Evolutionary conservation across 805 yeast genomes (phyloP), one percentile per base, ranked within the genome.

Genomic region (Metschnikowia bowlesiae): DNA sequence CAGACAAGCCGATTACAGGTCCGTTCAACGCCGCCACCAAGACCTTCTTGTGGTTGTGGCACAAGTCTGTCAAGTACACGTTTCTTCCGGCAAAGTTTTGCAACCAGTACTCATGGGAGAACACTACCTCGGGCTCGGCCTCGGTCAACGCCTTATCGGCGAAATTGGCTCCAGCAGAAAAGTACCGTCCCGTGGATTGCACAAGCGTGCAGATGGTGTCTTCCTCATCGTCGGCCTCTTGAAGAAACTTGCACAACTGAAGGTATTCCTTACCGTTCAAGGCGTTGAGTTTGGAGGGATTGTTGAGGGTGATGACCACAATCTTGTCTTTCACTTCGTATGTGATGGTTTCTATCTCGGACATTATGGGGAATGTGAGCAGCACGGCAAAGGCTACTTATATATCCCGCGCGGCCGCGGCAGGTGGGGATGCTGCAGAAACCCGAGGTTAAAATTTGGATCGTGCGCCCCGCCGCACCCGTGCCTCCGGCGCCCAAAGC

Each of bases 151-250:
- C 67, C 47, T 54, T 62, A 39, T 69, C 74, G 44, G 70, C 74
- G 46, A 87, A 79, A 62, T 89, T 84, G 18, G 96, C 97, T 28
- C 97, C 97, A 6, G 96, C 86, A 28, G 89, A 82, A 65, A 89
- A 89, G 64, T 79, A 86, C 50, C 84, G 74, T 0, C 96, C 96
- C 0, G 85, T 73, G 33, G 89, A 76, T 61, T 81, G 83, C 44
- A 89, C 66, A 45, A 87, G 69, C 1, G 96, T 89, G 26, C 81
- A 76, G 7, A 77, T 61, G 0, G 92, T 83, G 18, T 74, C 71
- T 26, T 81, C 80, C 50, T 87, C 84, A 5, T 69, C 63, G 51
- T 87, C 84, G 0, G 96, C 90, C 52, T 73, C 62, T 55, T 81
- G 81, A 10, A 89, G 67, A 10, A 77, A 69, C 50, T 78, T 73